A percentile compares a stretch with the other conserved stretches of the same genome.
Conservation (phyloP, 768 basidiomycete genomes). For the Mycena maculata region DNA sequence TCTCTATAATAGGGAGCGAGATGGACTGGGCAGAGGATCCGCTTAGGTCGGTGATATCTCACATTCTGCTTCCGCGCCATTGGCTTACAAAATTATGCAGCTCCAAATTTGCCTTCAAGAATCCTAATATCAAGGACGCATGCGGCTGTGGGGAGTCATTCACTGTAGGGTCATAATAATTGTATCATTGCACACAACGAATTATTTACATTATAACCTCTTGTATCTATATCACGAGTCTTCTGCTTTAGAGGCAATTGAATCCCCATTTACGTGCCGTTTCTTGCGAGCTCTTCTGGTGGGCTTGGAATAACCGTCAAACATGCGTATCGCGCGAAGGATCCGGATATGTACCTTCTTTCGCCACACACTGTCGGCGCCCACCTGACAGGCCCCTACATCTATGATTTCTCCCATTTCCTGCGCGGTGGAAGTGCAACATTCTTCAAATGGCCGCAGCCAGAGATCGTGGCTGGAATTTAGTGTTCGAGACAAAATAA, state of each 20-base stretch:
- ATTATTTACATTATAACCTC: constrained; percentile 25
- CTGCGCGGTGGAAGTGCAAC: not conserved
- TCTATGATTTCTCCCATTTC: not conserved
- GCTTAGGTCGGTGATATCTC: constrained; percentile 71
- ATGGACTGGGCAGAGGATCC: constrained; percentile 99
- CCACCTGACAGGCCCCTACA: not conserved
- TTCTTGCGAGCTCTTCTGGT: constrained; percentile 18
- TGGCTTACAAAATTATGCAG: constrained; percentile 48
- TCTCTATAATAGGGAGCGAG: constrained; percentile 97
- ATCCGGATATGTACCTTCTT: not conserved
- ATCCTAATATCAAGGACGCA: constrained; percentile 94
- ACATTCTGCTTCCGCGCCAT: not conserved
- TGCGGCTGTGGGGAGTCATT: constrained; percentile 97
- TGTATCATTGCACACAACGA: constrained; percentile 16
- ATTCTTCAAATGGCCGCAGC: not conserved
- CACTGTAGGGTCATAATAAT: constrained; percentile 62
- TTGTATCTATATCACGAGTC: constrained; percentile 29
- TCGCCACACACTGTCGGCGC: not conserved
- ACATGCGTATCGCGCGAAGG: not conserved
- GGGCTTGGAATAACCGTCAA: not conserved
- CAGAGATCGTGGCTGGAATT: constrained; percentile 4
- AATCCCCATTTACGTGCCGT: not conserved
- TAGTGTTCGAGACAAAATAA: not conserved
- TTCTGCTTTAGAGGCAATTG: constrained; percentile 2
- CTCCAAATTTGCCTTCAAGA: constrained; percentile 86